Evolutionary conservation across 345 rosid genomes (phyloP).

Genomic region (Syzygium jambos): DNA sequence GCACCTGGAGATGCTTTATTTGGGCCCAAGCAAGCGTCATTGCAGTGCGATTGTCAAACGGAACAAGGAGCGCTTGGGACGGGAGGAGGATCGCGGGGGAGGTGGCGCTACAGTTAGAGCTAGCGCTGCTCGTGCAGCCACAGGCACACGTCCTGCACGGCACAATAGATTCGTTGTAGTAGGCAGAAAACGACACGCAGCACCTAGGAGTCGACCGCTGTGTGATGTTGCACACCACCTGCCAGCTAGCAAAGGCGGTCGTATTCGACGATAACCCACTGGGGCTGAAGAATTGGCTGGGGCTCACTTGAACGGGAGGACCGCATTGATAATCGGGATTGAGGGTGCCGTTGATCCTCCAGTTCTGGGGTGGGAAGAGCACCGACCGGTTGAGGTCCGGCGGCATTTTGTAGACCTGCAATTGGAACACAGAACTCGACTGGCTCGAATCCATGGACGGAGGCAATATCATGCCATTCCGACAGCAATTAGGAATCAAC

Average conservation of each 20-base stretch:
- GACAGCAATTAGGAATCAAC: slow-evolving; percentile 63
- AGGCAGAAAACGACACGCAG: slow-evolving; percentile 89
- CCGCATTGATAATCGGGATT: slow-evolving; percentile 83
- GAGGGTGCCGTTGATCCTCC: slow-evolving; percentile 68
- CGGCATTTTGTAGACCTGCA: slow-evolving; percentile 88
- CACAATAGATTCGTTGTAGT: slow-evolving; percentile 75
- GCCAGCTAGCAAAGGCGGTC: slow-evolving; percentile 81
- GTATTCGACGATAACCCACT: slow-evolving; percentile 54
- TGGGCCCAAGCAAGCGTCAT: slow-evolving; percentile 57
- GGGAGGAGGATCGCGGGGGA: slow-evolving; percentile 76
- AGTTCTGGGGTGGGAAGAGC: slow-evolving; percentile 75
- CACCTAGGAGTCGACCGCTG: slow-evolving; percentile 57
- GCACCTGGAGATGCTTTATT: slow-evolving; percentile 44
- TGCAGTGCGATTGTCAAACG: slow-evolving; percentile 67
- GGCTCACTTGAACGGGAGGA: slow-evolving; percentile 71
- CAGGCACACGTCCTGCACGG: slow-evolving; percentile 91
- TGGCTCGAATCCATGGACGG: slow-evolving; percentile 64
- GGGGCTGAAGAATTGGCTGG: slow-evolving; percentile 57
- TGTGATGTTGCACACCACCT: slow-evolving; percentile 92
- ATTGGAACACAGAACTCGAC: slow-evolving; percentile 68
- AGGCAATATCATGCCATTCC: slow-evolving; percentile 82
- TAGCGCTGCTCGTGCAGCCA: slow-evolving; percentile 47
- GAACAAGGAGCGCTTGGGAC: slow-evolving; percentile 63
- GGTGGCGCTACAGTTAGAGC: slow-evolving; percentile 44
- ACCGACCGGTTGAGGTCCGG: slow-evolving; percentile 64